Evolutionary conservation across 768 basidiomycete species (phyloP).

Genomic region (Leccinum uliginosum): DNA sequence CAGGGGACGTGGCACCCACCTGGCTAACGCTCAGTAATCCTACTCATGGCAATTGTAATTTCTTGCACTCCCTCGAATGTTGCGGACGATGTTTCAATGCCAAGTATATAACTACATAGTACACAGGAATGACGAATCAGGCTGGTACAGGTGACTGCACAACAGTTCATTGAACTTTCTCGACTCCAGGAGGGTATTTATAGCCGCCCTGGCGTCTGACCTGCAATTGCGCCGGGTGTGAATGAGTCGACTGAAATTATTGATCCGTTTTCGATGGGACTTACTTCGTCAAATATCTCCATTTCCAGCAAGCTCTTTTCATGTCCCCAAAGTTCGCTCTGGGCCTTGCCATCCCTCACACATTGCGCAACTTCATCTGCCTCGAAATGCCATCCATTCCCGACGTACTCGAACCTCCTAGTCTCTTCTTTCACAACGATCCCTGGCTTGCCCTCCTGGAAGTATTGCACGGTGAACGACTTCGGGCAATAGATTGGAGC

Average conservation of each 20-base stretch:
- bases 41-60: background rate
- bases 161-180: slow-evolving; percentile 34
- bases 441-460: slow-evolving; percentile 42
- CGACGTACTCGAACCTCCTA: slow-evolving; percentile 52
- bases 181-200: slow-evolving; percentile 56
- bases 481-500: slow-evolving; percentile 65
- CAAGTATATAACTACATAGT: background rate
- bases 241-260: slow-evolving; percentile 9
- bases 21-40: too few relatives aligned
- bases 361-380: slow-evolving; percentile 86
- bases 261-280: slow-evolving; percentile 2
- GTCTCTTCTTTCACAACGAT: slow-evolving; percentile 53
- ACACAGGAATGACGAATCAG: background rate
- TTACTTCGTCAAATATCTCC: slow-evolving; percentile 81
- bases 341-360: slow-evolving; percentile 63
- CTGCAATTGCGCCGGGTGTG: slow-evolving; percentile 32
- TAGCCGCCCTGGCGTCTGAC: slow-evolving; percentile 68
- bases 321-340: slow-evolving; percentile 73
- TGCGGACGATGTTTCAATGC: background rate
- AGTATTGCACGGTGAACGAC: slow-evolving; percentile 61
- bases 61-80: background rate
- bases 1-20: too few relatives aligned
- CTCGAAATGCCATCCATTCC: slow-evolving; percentile 78
- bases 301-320: slow-evolving; percentile 79
- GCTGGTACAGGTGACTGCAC: background rate